Evolutionary conservation across 176 grass and related monocot genomes (phyloP), one percentile per base, ranked within the genome.

Genomic region (Elaeis guineensis): DNA sequence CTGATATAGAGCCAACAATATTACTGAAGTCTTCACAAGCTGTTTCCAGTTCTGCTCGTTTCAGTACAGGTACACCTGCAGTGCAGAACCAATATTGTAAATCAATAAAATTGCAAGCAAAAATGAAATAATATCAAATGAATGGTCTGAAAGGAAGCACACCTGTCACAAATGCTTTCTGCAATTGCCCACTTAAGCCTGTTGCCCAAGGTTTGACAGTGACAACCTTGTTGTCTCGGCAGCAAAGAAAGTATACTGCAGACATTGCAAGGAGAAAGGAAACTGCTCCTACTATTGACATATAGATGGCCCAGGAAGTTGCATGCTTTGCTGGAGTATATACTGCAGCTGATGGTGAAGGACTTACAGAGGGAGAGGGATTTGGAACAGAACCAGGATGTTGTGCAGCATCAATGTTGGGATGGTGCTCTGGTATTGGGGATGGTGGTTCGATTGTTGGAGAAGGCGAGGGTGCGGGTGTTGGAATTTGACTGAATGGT

Each of bases 21-120:
- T 90, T 95, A 70, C 86, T 95, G 65, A 90, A 95, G 79, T 83
- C 82, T 73, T 95, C 90, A 18, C 90, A 86, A 24, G 90, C 90
- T 17, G 71, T 55, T 86, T 90, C 86, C 48, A 95, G 51, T 64
- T 95, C 90, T 49, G 78, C 62, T 39, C 85, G 79, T 78, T 75
- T 89, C 28, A 95, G 59, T 64, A 71, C 54, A 78, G 86, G 83
- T 32, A 90, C 86, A 67, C 90, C 90, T 95, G 61, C 2, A 76
- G 61, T 61, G 63, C 69, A 3, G 5, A 30, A 59, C 32, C 17
- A 19, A 50, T 29, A 62, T 80, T 74, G 51, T 55, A 19, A 68
- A 66, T 32, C 70, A 60, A 21, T 17, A 23, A 71, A 28, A 61
- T 29, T 51, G 15, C 25, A 58, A 58, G 32, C 4, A 3, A 48